Evolutionary conservation across 2,329 filamentous ascomycete species (phyloP), one percentile per base, ranked within the genome.

Genomic region (Fusarium tuaranense): DNA sequence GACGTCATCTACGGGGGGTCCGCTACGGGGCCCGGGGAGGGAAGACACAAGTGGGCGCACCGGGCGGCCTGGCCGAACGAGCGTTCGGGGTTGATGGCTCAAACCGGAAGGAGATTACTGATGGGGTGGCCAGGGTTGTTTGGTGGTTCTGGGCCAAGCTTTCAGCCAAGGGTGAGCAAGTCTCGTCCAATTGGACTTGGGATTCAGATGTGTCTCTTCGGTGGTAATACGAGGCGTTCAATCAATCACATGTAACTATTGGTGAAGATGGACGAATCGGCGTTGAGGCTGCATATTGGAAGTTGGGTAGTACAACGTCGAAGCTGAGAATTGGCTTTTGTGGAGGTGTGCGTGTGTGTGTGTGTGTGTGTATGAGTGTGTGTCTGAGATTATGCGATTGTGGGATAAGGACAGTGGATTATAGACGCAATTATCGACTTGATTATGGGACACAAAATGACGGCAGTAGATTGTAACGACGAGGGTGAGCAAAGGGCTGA

Each of bases 1-100:
- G 67, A 74, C 71, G 67, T 74, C 71, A 73, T 70, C 27, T 30
- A 30, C 27, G 27, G 27, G 27, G 27, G 30, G 22, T 53, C 62
- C 57, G 36, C 39, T 66, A 64, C 59, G 20, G 27, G 27, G 27
- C 27, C 27, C 20, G 41, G 53, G 38, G n/a, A n/a, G 16, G 32
- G 32, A 34, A 12, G 4, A 20, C 7, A 30, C 27, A 30, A 68
- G 71, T 71, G 73, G 74, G 65, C 25, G 62, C 66, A 67, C 59
- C 46, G 55, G 62, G 58, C 76, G 76, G 76, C 34, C 66, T 63
- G 62, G 65, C 76, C 76, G 76, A 78, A 71, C 67, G 70, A 73
- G 62, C 57, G 63, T 73, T 78, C 76, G 76, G 76, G 64, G 70
- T 39, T 44, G 64, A 27, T 74, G 63, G 72, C 72, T 68, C 51